Conservation (phyloP, 2,329 filamentous ascomycete species). For the Verticillium klebahnii region DNA sequence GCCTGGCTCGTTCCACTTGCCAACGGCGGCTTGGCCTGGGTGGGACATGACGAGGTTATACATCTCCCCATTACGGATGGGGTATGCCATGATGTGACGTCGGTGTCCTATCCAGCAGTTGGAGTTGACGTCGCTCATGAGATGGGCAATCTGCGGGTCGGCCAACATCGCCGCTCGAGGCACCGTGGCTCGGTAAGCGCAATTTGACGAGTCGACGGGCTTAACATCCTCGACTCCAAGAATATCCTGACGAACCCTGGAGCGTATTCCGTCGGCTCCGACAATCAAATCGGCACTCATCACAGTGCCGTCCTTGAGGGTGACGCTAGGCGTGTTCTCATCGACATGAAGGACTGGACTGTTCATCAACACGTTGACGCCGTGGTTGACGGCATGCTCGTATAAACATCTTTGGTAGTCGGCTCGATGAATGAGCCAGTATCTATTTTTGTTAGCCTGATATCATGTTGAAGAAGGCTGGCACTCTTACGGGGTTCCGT, state of each 20-base stretch:
- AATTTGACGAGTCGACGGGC: constrained; percentile 2
- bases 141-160: constrained; percentile 12
- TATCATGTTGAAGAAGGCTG: no score
- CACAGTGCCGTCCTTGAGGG: constrained; percentile 2
- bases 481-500: constrained; percentile 6
- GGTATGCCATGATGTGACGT: constrained; percentile 22
- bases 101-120: constrained; percentile 19
- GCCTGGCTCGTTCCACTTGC: not conserved
- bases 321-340: no score
- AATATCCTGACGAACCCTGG: constrained; percentile 1
- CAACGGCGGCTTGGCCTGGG: not conserved
- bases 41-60: constrained; percentile 19
- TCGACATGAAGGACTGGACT: no score
- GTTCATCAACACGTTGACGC: not conserved
- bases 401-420: constrained; percentile 12
- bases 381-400: constrained; percentile 7
- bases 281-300: constrained; percentile 7
- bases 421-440: not conserved
- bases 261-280: constrained; percentile 6
- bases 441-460: no score
- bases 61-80: constrained; percentile 18
- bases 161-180: not conserved
- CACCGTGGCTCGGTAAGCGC: constrained; percentile 5
- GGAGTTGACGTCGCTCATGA: constrained; percentile 13
- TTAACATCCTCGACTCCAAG: constrained; percentile 3